Conservation (phyloP, 2,329 filamentous ascomycete species). For the Aspergillus brunneoviolaceus region DNA sequence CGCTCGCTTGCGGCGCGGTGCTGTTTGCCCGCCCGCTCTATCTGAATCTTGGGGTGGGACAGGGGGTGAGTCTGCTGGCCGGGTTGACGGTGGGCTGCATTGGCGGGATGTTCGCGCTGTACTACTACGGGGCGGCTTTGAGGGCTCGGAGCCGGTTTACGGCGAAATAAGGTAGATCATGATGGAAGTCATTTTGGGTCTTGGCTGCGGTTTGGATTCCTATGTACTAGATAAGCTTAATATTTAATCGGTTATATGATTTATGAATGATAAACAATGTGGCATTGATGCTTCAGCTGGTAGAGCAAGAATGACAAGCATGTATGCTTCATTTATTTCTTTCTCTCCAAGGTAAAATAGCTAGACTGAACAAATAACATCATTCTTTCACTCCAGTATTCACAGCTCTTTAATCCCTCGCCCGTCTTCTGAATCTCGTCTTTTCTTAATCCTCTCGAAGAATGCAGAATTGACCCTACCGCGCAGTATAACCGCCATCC, state of each 20-base stretch:
- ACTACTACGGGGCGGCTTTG: constrained; percentile 16
- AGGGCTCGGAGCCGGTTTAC: constrained; percentile 7
- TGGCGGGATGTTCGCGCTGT: constrained; percentile 21
- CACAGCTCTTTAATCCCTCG: no score
- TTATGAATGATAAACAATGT: no score
- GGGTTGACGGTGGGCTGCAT: constrained; percentile 32
- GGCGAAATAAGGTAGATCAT: not conserved
- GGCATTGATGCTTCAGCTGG: no score
- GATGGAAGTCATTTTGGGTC: not conserved
- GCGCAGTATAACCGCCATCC: constrained; percentile 47
- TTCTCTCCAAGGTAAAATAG: no score
- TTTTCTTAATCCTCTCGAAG: no score
- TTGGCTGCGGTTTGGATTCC: no score
- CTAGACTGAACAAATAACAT: no score
- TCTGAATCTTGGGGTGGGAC: constrained; percentile 27
- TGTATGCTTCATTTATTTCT: no score
- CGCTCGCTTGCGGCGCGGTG: constrained; percentile 36
- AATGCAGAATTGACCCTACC: not conserved
- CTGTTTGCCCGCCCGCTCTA: constrained; percentile 31
- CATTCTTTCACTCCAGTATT: no score
- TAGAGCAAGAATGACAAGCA: not conserved
- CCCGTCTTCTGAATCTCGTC: no score
- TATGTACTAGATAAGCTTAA: no score
- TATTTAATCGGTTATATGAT: no score
- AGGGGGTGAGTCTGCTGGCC: constrained; percentile 31